Conservation (phyloP, 2,329 filamentous ascomycete genomes). For the Ophiognomonia clavigignenti-juglandacearum region DNA sequence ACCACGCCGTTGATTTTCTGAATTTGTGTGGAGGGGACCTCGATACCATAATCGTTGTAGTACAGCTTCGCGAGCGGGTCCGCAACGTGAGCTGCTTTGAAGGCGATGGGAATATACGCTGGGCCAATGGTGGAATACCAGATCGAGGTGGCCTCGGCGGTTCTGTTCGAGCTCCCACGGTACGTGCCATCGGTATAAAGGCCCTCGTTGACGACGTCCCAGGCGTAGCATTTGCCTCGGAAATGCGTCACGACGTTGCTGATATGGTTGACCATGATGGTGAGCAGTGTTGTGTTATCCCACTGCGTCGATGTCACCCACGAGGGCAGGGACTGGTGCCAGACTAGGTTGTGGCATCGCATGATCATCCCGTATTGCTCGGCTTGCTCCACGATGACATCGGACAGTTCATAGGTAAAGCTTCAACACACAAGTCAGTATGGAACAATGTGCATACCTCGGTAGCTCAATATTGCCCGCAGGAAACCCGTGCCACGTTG, state of each 20-base stretch:
- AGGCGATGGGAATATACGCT: conserved; percentile 53
- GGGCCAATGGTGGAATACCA: conserved; percentile 53
- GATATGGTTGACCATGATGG: conserved; percentile 53
- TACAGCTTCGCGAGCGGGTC: conserved; percentile 47
- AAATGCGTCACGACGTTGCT: conserved; percentile 46
- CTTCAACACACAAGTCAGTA: background rate
- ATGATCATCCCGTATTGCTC: conserved; percentile 40
- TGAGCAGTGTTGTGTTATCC: conserved; percentile 52
- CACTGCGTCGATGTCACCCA: conserved; percentile 44
- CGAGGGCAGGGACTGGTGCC: conserved; percentile 42
- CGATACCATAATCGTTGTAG: conserved; percentile 49
- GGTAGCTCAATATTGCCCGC: no score
- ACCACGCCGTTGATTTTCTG: conserved; percentile 40
- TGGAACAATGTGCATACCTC: background rate
- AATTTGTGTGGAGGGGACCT: conserved; percentile 32
- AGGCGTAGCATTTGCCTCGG: conserved; percentile 54
- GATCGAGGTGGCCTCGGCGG: conserved; percentile 34
- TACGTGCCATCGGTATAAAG: conserved; percentile 53
- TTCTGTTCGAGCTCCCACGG: conserved; percentile 23
- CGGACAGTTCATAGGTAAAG: background rate
- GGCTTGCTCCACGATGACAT: conserved; percentile 31
- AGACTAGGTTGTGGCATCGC: conserved; percentile 53
- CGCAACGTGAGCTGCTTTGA: conserved; percentile 48
- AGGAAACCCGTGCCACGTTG: no score
- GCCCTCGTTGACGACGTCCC: conserved; percentile 64